Conservation (phyloP, 495 filamentous ascomycete genomes). For the Penicillium crystallinum region DNA sequence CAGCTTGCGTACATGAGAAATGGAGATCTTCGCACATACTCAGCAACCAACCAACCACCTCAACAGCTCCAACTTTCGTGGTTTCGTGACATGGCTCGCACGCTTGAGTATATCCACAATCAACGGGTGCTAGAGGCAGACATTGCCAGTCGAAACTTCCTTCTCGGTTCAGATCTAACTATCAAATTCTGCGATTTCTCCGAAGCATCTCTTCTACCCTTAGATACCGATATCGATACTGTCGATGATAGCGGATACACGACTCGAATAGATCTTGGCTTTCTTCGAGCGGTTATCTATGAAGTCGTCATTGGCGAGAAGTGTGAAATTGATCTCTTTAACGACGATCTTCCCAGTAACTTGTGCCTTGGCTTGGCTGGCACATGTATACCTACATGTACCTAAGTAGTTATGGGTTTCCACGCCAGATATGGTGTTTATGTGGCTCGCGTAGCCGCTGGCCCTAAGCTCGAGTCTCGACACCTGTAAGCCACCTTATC, state of each 20-base stretch:
- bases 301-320: conserved; percentile 10
- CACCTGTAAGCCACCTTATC: no score
- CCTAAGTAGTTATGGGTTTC: no score
- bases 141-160: conserved; percentile 24
- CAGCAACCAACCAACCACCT: conserved; percentile 10
- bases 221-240: conserved; percentile 17
- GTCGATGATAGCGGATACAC: conserved; percentile 15
- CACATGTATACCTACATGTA: no score
- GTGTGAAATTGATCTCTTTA: background rate
- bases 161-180: conserved; percentile 19
- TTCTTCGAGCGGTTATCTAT: conserved; percentile 20
- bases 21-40: conserved; percentile 19
- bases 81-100: conserved; percentile 21
- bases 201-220: conserved; percentile 13
- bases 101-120: conserved; percentile 17
- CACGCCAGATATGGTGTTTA: no score
- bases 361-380: no score
- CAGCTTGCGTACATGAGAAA: conserved; percentile 15
- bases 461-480: no score
- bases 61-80: conserved; percentile 16
- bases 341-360: conserved; percentile 1
- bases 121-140: conserved; percentile 21
- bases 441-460: no score
- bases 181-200: conserved; percentile 26
- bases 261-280: conserved; percentile 22